A percentile compares a stretch with the other conserved stretches of the same genome.
These are phyloP conservation scores for Nymphaea thermarum DNA, from an alignment of 164 flowering plant genomes.

Conservation along the genomic window DNA sequence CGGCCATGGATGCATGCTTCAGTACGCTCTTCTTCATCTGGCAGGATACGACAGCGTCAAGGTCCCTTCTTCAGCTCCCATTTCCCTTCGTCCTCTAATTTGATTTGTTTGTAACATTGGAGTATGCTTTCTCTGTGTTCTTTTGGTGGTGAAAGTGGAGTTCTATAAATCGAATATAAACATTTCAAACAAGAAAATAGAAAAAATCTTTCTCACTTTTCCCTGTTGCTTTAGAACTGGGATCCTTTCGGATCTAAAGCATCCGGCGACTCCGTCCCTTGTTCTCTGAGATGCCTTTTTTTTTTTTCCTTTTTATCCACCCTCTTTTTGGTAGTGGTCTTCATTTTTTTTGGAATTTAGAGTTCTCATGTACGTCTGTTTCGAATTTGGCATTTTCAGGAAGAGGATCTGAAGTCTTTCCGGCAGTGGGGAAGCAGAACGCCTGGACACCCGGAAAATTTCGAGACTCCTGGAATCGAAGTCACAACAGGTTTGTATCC, in stretches of 20 bases:
- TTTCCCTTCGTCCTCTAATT: too few species aligned
- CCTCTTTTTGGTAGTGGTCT: not conserved
- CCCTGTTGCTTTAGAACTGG: too few species aligned
- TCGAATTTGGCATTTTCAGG: conserved; percentile 23
- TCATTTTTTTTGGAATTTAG: conserved; percentile 2
- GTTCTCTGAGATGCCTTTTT: not conserved
- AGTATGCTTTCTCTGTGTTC: too few species aligned
- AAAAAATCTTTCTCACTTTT: too few species aligned
- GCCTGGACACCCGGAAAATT: conserved; percentile 98
- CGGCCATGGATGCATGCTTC: conserved; percentile 97
- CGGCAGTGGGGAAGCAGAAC: conserved; percentile 98
- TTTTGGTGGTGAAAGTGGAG: too few species aligned
- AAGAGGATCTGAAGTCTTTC: conserved; percentile 84
- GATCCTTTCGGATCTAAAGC: too few species aligned
- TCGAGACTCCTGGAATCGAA: conserved; percentile 97
- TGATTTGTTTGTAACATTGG: too few species aligned
- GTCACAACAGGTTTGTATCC: conserved; percentile 83
- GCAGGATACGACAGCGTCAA: conserved; percentile 89
- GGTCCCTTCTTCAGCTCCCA: conserved; percentile 19
- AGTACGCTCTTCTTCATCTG: conserved; percentile 89
- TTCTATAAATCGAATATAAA: too few species aligned
- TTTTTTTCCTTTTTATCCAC: not conserved
- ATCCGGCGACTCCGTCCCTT: too few species aligned
- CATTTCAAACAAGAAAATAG: too few species aligned
- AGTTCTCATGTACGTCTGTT: not conserved